These are phyloP conservation scores for Pestalotiopsis sp. DNA, from an alignment of 2,329 filamentous ascomycete species.

Conservation along the genomic window DNA sequence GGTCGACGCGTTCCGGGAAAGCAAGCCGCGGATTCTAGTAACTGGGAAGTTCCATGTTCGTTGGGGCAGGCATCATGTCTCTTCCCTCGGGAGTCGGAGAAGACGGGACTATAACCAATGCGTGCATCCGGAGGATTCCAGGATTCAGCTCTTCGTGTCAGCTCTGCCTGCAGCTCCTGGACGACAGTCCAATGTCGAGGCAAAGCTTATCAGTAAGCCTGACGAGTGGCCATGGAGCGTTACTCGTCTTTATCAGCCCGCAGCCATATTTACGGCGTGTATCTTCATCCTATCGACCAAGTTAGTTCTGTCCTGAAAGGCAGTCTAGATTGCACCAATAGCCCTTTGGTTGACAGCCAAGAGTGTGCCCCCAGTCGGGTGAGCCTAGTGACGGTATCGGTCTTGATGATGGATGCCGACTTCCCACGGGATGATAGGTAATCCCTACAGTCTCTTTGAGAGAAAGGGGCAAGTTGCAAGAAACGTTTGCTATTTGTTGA, in stretches of 20 bases:
- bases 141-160: neutral
- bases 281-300: neutral
- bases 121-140: neutral
- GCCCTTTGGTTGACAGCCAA: neutral
- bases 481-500: neutral
- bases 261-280: neutral
- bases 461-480: neutral
- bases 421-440: neutral
- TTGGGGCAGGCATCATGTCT: neutral
- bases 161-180: neutral
- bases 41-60: neutral
- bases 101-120: neutral
- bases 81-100: neutral
- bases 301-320: neutral
- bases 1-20: neutral
- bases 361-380: neutral
- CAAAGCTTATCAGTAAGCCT: neutral
- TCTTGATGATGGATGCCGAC: neutral
- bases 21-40: neutral
- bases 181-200: neutral
- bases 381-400: neutral
- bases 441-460: neutral
- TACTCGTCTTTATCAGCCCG: neutral
- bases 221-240: neutral
- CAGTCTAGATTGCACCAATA: neutral